These are phyloP conservation scores for Gracilariopsis chorda DNA, from an alignment of 23 red algal genomes.

Conservation along the genomic window DNA sequence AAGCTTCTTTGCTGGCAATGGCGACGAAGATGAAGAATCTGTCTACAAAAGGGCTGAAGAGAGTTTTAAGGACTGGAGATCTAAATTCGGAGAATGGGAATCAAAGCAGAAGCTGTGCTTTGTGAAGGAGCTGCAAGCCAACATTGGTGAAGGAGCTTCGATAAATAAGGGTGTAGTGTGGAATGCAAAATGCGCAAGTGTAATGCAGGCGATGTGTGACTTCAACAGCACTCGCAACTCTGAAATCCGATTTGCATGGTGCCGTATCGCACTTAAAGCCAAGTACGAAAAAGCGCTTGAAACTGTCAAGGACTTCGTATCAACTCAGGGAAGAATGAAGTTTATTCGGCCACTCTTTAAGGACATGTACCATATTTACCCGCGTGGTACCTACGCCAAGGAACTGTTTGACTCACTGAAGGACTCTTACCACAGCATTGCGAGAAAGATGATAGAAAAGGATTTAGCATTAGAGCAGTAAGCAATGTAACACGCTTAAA, in stretches of 20 bases:
- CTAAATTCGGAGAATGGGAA: constrained; percentile 17
- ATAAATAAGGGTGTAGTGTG: constrained; percentile 3
- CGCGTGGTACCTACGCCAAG: constrained; percentile 21
- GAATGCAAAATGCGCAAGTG: constrained; percentile 5
- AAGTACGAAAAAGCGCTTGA: constrained; percentile 41
- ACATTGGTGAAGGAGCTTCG: not conserved
- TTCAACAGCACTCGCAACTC: constrained; percentile 42
- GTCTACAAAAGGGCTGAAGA: not conserved
- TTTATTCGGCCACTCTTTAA: constrained; percentile 69
- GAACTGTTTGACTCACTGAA: constrained; percentile 49
- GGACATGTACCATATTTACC: constrained; percentile 37
- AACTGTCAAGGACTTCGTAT: constrained; percentile 58
- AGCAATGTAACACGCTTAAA: too few relatives aligned
- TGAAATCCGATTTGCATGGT: constrained; percentile 68
- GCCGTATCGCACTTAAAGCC: constrained; percentile 33
- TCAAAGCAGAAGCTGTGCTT: constrained; percentile 40
- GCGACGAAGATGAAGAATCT: constrained; percentile 26
- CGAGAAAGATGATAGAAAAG: constrained; percentile 62
- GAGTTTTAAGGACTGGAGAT: not conserved
- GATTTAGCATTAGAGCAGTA: constrained; percentile 43
- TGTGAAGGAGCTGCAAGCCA: constrained; percentile 3
- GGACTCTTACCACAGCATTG: constrained; percentile 61
- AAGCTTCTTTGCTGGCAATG: not conserved
- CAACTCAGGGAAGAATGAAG: constrained; percentile 69
- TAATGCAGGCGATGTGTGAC: constrained; percentile 1